phyloP scores from a whole-genome alignment of 192 early-diverging fungal species.

The Borealophlyctis nickersoniae region DNA sequence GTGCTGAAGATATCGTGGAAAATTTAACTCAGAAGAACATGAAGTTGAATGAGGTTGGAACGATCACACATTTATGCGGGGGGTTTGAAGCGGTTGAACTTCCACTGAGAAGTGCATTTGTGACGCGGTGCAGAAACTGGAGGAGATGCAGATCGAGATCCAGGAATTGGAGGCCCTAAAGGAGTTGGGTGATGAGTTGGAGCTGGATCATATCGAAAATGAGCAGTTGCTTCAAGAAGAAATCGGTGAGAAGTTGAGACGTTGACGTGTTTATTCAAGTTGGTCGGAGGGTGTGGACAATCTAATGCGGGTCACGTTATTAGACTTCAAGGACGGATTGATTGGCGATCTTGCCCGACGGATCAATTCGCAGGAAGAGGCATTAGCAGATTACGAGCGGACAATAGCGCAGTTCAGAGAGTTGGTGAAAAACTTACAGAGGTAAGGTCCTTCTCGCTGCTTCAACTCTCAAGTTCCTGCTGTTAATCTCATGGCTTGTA shows the following conservation, averaged over 20 bases:
- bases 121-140: conserved; percentile 63
- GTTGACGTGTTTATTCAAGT: not conserved
- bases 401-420: conserved; percentile 85
- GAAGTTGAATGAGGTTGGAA: conserved; percentile 56
- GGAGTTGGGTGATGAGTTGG: conserved; percentile 88
- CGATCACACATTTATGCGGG: conserved; percentile 6
- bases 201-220: conserved; percentile 87
- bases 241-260: conserved; percentile 50
- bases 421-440: conserved; percentile 68
- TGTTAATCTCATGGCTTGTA: not conserved
- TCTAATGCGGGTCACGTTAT: not conserved
- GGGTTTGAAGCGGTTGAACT: too few relatives aligned
- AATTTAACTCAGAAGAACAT: conserved; percentile 83
- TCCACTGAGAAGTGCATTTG: too few relatives aligned
- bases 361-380: conserved; percentile 70
- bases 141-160: conserved; percentile 71
- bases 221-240: conserved; percentile 83
- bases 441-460: conserved; percentile 37
- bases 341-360: conserved; percentile 58
- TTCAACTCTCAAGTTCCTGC: conserved; percentile 5
- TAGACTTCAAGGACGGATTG: conserved; percentile 68
- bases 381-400: conserved; percentile 79
- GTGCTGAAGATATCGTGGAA: conserved; percentile 82
- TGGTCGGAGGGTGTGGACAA: not conserved
- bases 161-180: conserved; percentile 89